These are phyloP conservation scores for Pseudonitzschia pungens DNA, from an alignment of 108 stramenopile species.

Conservation along the genomic window DNA sequence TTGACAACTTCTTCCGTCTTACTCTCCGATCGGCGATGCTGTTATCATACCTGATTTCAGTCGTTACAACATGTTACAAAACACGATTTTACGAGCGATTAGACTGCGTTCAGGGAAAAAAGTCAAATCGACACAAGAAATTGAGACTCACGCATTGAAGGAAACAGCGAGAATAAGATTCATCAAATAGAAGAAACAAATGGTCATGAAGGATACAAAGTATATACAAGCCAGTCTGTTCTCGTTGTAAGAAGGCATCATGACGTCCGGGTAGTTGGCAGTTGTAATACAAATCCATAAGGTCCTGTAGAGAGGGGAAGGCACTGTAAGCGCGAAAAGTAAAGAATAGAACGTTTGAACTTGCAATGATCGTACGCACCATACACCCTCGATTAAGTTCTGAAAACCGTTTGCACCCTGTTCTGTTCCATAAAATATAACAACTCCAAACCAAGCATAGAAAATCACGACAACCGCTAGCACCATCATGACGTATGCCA, in stretches of 20 bases:
- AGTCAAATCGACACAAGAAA: not conserved
- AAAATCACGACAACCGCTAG: slow-evolving; percentile 28
- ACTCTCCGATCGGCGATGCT: slow-evolving; percentile 36
- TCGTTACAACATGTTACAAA: not conserved
- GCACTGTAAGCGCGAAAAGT: not conserved
- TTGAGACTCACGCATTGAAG: slow-evolving; percentile 34
- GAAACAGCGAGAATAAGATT: slow-evolving; percentile 71
- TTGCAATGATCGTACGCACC: slow-evolving; percentile 20
- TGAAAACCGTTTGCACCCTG: slow-evolving; percentile 62
- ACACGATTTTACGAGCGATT: not conserved
- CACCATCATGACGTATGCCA: slow-evolving; percentile 16
- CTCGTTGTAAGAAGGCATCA: slow-evolving; percentile 79
- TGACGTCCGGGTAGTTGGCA: slow-evolving; percentile 83
- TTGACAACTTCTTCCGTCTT: slow-evolving; percentile 27
- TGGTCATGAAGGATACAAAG: slow-evolving; percentile 72
- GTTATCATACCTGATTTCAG: slow-evolving; percentile 46
- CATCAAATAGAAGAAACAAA: slow-evolving; percentile 80
- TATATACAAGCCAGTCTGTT: slow-evolving; percentile 56
- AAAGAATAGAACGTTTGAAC: not conserved
- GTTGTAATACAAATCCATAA: slow-evolving; percentile 80
- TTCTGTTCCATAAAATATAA: slow-evolving; percentile 55
- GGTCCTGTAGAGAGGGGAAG: slow-evolving; percentile 32
- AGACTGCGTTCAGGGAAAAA: not conserved
- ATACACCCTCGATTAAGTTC: slow-evolving; percentile 60
- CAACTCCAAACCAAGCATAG: slow-evolving; percentile 73